Conservation (phyloP, 352 stramenopile species). For the Phytopythium chamaehyphon region DNA sequence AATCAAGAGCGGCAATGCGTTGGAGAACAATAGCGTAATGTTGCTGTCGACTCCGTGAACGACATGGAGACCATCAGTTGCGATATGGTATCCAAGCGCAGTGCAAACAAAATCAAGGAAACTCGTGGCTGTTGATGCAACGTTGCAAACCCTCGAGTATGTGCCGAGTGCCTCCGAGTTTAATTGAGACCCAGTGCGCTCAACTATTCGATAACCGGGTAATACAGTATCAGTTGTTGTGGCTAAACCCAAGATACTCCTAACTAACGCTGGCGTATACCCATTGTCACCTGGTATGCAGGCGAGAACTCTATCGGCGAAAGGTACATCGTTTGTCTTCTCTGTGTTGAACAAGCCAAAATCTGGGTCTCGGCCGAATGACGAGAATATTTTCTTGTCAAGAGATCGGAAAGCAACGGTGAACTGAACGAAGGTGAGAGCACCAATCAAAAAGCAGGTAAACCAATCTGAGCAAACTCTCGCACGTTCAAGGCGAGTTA, state of each 20-base stretch:
- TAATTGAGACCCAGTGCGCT: not conserved
- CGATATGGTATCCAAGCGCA: constrained; percentile 7
- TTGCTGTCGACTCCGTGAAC: constrained; percentile 17
- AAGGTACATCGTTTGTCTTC: constrained; percentile 14
- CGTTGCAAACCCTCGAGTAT: not conserved
- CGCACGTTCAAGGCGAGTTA: too few relatives aligned
- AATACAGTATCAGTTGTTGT: not conserved
- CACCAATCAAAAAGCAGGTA: too few relatives aligned
- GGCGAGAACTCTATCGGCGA: constrained; percentile 4
- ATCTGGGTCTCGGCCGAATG: not conserved
- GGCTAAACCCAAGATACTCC: not conserved
- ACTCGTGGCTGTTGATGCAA: not conserved
- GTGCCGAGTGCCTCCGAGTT: not conserved
- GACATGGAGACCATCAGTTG: constrained; percentile 11
- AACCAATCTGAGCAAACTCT: too few relatives aligned
- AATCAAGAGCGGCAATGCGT: constrained; percentile 15
- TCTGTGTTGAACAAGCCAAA: not conserved
- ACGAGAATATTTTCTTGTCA: too few relatives aligned
- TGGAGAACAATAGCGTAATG: not conserved
- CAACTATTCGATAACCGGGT: not conserved
- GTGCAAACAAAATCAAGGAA: not conserved
- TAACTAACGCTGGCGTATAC: not conserved
- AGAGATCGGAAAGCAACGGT: too few relatives aligned
- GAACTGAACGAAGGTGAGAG: too few relatives aligned
- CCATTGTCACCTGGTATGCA: not conserved